Evolutionary conservation across 192 early-diverging fungal species (phyloP).

Genomic region (Rhizoclosmatium globosum): DNA sequence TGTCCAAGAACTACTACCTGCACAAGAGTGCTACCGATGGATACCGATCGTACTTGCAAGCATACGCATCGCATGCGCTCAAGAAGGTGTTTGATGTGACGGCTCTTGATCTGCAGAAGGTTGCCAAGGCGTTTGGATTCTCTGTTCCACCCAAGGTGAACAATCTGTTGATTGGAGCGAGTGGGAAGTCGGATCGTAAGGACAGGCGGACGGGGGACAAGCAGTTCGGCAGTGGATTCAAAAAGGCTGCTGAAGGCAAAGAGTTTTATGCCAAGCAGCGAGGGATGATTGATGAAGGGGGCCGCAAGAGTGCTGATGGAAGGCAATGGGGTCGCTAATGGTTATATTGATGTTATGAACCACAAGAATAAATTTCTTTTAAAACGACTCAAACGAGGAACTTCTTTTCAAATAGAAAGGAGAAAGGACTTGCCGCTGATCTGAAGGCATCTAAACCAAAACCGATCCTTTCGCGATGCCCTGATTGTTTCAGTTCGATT

Average conservation of each 20-base stretch:
- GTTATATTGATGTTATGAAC: no score
- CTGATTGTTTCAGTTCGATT: no score
- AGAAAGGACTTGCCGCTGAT: no score
- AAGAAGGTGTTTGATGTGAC: constrained; percentile 97
- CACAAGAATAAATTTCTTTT: no score
- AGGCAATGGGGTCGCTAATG: constrained; percentile 54
- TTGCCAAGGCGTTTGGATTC: constrained; percentile 95
- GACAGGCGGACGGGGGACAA: constrained; percentile 31
- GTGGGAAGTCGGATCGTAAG: constrained; percentile 58
- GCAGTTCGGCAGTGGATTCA: constrained; percentile 40
- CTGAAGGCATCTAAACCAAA: no score
- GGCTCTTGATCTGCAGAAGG: constrained; percentile 87
- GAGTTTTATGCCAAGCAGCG: constrained; percentile 43
- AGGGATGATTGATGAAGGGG: constrained; percentile 24
- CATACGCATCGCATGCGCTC: constrained; percentile 93
- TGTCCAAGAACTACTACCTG: constrained; percentile 98
- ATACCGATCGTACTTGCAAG: constrained; percentile 94
- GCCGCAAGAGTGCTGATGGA: constrained; percentile 43
- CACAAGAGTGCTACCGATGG: constrained; percentile 96
- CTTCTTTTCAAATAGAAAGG: no score
- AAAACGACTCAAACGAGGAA: no score
- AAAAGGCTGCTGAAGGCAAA: constrained; percentile 34
- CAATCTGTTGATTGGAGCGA: constrained; percentile 67
- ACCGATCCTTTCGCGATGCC: no score
- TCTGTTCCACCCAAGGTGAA: constrained; percentile 92